These are phyloP conservation scores for Rhizopogon parksii DNA, from an alignment of 1,284 basidiomycete genomes.

Conservation along the genomic window DNA sequence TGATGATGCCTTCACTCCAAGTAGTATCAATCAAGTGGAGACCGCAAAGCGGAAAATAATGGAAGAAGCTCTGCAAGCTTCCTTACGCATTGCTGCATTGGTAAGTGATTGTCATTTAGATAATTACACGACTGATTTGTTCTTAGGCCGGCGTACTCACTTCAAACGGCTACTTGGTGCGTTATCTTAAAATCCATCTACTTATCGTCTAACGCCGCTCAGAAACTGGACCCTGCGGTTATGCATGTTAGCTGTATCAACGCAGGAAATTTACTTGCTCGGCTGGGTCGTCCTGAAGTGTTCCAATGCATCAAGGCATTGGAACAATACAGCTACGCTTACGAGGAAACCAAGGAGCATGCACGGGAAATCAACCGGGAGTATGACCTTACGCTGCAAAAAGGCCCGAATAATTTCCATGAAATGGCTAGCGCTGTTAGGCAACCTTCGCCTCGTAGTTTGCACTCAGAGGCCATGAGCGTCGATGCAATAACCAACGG, in stretches of 20 bases:
- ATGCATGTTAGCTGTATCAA: slow-evolving; percentile 82
- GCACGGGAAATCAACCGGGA: slow-evolving; percentile 60
- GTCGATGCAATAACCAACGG: slow-evolving; percentile 12
- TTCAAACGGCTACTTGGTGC: slow-evolving; percentile 76
- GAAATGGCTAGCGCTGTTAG: slow-evolving; percentile 25
- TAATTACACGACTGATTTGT: slow-evolving; percentile 6
- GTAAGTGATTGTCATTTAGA: slow-evolving; percentile 29
- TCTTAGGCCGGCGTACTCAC: slow-evolving; percentile 68
- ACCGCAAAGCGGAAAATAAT: slow-evolving; percentile 60
- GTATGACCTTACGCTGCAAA: slow-evolving; percentile 38
- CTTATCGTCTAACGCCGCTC: slow-evolving; percentile 10
- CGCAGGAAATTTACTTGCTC: slow-evolving; percentile 75
- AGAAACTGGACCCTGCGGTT: slow-evolving; percentile 76
- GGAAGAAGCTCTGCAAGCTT: slow-evolving; percentile 78
- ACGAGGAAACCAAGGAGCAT: slow-evolving; percentile 79
- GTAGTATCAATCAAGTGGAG: slow-evolving; percentile 47
- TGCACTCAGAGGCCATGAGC: slow-evolving; percentile 13
- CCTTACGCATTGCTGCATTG: slow-evolving; percentile 79
- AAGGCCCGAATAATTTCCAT: slow-evolving; percentile 23
- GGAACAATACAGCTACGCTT: slow-evolving; percentile 80
- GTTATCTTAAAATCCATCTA: slow-evolving; percentile 17
- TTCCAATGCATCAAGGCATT: slow-evolving; percentile 77
- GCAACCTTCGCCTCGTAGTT: slow-evolving; percentile 12
- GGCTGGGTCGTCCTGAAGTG: slow-evolving; percentile 75
- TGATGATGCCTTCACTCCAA: slow-evolving; percentile 40